Evolutionary conservation across 768 basidiomycete species (phyloP), one percentile per base, ranked within the genome.

Genomic region (Termitomyces sp.): DNA sequence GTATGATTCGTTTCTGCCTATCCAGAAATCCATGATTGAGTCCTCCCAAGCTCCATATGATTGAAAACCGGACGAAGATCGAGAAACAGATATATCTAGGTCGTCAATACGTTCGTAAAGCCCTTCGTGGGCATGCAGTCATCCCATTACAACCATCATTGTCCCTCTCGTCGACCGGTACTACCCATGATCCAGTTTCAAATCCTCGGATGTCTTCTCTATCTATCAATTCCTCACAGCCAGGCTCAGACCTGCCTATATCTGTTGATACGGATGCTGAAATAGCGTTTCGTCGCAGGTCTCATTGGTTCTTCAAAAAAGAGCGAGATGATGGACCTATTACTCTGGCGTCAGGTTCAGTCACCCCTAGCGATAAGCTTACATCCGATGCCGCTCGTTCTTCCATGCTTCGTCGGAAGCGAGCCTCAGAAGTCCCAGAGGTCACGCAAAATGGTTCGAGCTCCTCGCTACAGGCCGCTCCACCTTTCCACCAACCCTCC

Each of bases 41-140:
- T 20, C 4, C 49, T 20, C 26, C 12, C 32, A 64, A 95, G 94
- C 74, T 97, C 14, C 93, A 93, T 65, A 98, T 98, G 84, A 91
- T 98, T 58, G 86, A 89, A 68, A 98, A 98, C 69, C 82, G 96
- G n/a, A 80, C 85, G 62, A 83, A 84, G 9, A 77, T 93, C n/a
- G 89, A 97, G 71, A 86, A 85, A 55, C 87, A 93, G 64, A 91
- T 97, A 48, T 77, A 86, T 40, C 74, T 87, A 12, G 94, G 95
- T 20, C 85, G 94, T 12, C 85, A 89, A 65, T 78, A 79, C 52
- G 79, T 93, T 42, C 87, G 91, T 20, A 80, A 72, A 59, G 74
- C 79, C 8, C 71, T 82, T 45, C 84, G 83, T 73, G 70, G 62
- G 69, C 65, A 32, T 61, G 49, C 30, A 40, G 57, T 50, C 27